These are phyloP conservation scores for Nicotiana undulata DNA, from an alignment of 257 asterid genomes.

Conservation along the genomic window DNA sequence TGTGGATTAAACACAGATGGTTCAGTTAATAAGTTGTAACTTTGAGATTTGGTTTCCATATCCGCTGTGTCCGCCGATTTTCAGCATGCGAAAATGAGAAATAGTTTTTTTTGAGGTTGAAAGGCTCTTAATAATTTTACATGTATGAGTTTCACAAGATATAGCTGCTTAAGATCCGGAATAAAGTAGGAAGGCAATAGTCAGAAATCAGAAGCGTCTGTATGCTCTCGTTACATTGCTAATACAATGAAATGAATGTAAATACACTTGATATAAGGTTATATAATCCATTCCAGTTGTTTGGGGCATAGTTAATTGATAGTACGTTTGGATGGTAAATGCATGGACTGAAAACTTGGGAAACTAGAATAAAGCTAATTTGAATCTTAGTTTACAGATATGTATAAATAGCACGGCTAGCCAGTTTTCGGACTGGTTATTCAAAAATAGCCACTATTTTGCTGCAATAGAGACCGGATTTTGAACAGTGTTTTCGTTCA, in stretches of 20 bases:
- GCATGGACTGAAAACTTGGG: too few relatives aligned
- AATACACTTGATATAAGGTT: not conserved
- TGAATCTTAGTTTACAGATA: too few relatives aligned
- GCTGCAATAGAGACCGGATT: too few relatives aligned
- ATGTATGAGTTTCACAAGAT: not conserved
- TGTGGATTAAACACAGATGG: not conserved
- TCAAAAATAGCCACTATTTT: too few relatives aligned
- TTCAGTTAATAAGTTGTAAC: too few relatives aligned
- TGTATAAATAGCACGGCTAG: too few relatives aligned
- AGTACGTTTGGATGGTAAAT: too few relatives aligned
- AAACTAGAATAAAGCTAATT: too few relatives aligned
- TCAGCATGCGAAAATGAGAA: not conserved
- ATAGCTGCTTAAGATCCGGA: not conserved
- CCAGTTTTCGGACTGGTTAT: too few relatives aligned
- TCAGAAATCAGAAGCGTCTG: not conserved
- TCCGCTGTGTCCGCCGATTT: not conserved
- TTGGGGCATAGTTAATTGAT: too few relatives aligned
- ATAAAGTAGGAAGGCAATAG: not conserved
- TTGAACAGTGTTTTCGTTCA: too few relatives aligned
- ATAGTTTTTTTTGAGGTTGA: not conserved
- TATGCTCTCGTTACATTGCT: not conserved
- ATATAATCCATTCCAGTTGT: not conserved
- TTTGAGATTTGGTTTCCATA: not conserved
- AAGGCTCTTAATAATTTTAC: not conserved
- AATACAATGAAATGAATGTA: not conserved